Evolutionary conservation across 345 rosid species (phyloP).

Genomic region (Eucalyptus fibrosa): DNA sequence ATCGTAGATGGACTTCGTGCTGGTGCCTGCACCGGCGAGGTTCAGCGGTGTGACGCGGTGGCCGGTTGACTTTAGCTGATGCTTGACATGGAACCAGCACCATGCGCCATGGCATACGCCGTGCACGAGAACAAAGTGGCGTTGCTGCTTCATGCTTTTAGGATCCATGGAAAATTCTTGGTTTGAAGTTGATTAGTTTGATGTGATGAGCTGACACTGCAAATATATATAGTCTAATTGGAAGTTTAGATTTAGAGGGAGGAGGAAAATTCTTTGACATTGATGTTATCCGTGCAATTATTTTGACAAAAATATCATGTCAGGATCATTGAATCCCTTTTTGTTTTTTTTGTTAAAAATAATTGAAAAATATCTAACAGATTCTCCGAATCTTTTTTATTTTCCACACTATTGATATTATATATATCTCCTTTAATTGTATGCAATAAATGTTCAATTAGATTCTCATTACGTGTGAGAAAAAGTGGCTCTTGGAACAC

Average conservation of each 20-base stretch:
- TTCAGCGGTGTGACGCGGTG: conserved; percentile 35
- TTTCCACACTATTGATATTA: background rate
- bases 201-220: background rate
- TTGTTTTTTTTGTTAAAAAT: too few relatives aligned
- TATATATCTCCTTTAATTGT: background rate
- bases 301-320: background rate
- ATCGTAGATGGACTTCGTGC: conserved; percentile 24
- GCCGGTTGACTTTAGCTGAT: conserved; percentile 24
- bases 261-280: background rate
- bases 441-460: background rate
- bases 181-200: background rate
- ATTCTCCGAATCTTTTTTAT: background rate
- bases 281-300: background rate
- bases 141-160: background rate
- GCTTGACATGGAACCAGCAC: conserved; percentile 60
- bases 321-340: background rate
- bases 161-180: background rate
- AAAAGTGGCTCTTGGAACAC: too few relatives aligned
- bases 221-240: too few relatives aligned
- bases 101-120: conserved; percentile 54
- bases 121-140: conserved; percentile 49
- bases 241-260: background rate
- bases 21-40: conserved; percentile 45
- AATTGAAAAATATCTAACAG: background rate
- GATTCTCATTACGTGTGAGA: too few relatives aligned